Evolutionary conservation across 2,329 filamentous ascomycete species (phyloP).

Genomic region (Leptodontidium sp.): DNA sequence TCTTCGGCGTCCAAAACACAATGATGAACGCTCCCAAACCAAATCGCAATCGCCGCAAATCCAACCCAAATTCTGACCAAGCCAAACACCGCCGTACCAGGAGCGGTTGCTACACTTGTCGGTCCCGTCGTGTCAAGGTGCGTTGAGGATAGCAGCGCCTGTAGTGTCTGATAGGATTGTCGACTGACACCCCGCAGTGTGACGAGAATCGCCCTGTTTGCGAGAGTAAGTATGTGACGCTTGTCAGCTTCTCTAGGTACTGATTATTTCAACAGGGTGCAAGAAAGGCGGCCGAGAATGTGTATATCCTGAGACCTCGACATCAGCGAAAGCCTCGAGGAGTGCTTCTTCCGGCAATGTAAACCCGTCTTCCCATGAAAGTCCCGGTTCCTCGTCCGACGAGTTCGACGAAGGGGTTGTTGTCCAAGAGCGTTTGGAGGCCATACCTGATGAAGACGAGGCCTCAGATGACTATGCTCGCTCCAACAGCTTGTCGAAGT

Average conservation of each 20-base stretch:
- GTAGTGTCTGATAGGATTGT: neutral
- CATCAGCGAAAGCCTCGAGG: slow-evolving; percentile 45
- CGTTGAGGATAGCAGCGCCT: slow-evolving; percentile 23
- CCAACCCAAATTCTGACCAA: slow-evolving; percentile 42
- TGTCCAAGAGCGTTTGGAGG: slow-evolving; percentile 56
- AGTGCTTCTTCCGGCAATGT: slow-evolving; percentile 47
- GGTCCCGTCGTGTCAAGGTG: slow-evolving; percentile 85
- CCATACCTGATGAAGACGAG: slow-evolving; percentile 65
- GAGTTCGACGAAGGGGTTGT: slow-evolving; percentile 59
- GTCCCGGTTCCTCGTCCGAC: slow-evolving; percentile 61
- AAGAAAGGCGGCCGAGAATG: slow-evolving; percentile 92
- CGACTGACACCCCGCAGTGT: slow-evolving; percentile 64
- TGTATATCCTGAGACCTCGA: slow-evolving; percentile 79
- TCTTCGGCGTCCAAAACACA: slow-evolving; percentile 43
- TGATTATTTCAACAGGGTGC: slow-evolving; percentile 66
- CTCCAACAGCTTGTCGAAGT: slow-evolving; percentile 39
- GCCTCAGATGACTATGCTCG: slow-evolving; percentile 30
- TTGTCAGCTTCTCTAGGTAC: slow-evolving; percentile 27
- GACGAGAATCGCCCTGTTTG: slow-evolving; percentile 89
- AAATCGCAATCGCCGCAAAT: slow-evolving; percentile 43
- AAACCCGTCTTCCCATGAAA: slow-evolving; percentile 44
- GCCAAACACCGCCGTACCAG: slow-evolving; percentile 93
- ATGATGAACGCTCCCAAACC: slow-evolving; percentile 43
- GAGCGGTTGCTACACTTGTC: slow-evolving; percentile 93
- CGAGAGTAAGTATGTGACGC: slow-evolving; percentile 65